phyloP scores from a whole-genome alignment of 768 basidiomycete species.

The Pulveroboletus frians region DNA sequence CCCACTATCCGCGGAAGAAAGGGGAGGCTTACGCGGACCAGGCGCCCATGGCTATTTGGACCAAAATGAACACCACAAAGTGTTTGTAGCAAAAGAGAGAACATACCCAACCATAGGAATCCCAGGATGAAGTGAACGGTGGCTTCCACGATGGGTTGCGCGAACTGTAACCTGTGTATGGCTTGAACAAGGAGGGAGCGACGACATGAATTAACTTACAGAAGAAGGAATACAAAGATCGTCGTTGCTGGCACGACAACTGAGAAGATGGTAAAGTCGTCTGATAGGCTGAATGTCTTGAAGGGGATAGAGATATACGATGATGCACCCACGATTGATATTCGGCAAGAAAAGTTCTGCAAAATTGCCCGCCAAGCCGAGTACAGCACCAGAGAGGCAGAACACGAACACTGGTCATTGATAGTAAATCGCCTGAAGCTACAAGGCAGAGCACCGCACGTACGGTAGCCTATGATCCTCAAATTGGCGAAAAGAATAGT shows the following conservation, averaged over 20 bases:
- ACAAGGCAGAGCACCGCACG: conserved; percentile 20
- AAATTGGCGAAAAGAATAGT: conserved; percentile 57
- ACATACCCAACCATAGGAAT: conserved; percentile 66
- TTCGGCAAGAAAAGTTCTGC: conserved; percentile 62
- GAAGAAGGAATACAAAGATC: conserved; percentile 54
- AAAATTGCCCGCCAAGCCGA: conserved; percentile 67
- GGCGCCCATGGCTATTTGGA: conserved; percentile 58
- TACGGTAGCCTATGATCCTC: conserved; percentile 49
- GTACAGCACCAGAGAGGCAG: conserved; percentile 44
- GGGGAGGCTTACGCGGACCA: conserved; percentile 63
- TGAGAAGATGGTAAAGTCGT: conserved; percentile 66
- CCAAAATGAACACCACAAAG: conserved; percentile 3
- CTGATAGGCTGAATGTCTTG: conserved; percentile 33
- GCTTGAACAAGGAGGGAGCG: background rate
- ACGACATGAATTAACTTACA: conserved; percentile 36
- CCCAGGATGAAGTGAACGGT: conserved; percentile 49
- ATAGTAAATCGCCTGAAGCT: conserved; percentile 19
- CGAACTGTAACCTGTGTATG: conserved; percentile 56
- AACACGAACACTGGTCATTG: conserved; percentile 33
- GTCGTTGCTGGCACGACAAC: conserved; percentile 62
- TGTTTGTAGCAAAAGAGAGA: background rate
- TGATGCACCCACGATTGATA: conserved; percentile 48
- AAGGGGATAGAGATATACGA: conserved; percentile 1
- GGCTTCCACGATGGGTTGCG: conserved; percentile 61
- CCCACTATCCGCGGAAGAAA: background rate